Base-by-base conservation (phyloP, 2,329 filamentous ascomycete genomes). In the Diplocarpon mali region DNA sequence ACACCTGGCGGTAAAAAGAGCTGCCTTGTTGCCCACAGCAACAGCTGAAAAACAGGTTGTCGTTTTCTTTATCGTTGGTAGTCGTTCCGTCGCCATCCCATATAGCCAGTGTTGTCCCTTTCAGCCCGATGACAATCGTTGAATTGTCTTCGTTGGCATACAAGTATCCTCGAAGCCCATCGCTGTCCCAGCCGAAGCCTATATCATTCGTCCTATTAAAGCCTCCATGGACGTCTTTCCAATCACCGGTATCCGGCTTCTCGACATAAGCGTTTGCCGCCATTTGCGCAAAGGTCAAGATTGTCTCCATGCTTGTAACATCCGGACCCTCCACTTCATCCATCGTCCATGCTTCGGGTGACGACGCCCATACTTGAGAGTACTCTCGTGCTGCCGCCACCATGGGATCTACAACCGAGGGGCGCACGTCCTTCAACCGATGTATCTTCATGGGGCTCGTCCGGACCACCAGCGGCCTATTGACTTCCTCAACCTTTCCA, bases 51-150 rank as follows among this genome's bases (percentile, higher is more conserved):
- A 94, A 95, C 9, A 98, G 72, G 61, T 98, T 98, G 65, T 98
- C 92, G 62, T 96, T 98, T 59, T 89, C 71, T 68, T 98, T 98
- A 67, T 98, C 92, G 55, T 95, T 95, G 20, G 88, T 94, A 0
- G 90, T 96, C 1, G 92, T 96, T 41, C 89, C 90, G 31, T 90
- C 85, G n/a, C 92, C 92, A 62, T 96, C 90, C 60, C 95, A 96
- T 3, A 96, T 80, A 11, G 92, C 90, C 2, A 83, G 78, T 1
- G 82, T 85, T 0, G 89, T 95, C 43, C 90, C 92, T 66, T 98
- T 98, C 45, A 98, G 67, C 5, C 87, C 89, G 52, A 96, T 92
- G 35, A 96, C 80, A 42, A 96, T 73, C 1, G 90, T 96, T 30
- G 77, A 77, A 63, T 96, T 95, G 32, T 68, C 76, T 56, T 88